Base-by-base conservation (phyloP, 768 basidiomycete species). In the Tephrocybe sp. region DNA sequence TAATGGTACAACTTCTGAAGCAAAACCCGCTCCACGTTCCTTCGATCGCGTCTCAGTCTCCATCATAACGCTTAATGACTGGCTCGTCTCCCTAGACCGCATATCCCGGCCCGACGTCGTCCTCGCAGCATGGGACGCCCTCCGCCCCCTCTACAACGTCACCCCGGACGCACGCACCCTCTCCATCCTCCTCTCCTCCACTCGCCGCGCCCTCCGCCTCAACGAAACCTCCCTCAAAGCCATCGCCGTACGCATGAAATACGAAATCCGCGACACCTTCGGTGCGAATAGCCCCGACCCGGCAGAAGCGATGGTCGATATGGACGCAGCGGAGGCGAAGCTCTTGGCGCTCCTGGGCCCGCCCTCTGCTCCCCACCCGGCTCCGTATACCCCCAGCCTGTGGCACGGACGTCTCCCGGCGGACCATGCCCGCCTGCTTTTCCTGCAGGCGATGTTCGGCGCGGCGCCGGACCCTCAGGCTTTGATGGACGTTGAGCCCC, bases 61-160 rank as follows among this genome's bases (percentile, higher is more conserved):
- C 22, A 44, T 49, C 32, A 55, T 59, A 39, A 58, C 62, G 10
- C 52, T 66, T 39, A 79, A 78, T 56, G 62, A 68, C 16, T 75
- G 83, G 58, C 70, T 84, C 63, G 62, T 65, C 10, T 56, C 76
- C 0, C 71, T 91, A 36, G 71, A 72, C 20, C 72, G 72, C 17
- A 72, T 73, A 16, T 68, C 73, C 26, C 78, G 87, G 3, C 85
- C 85, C 0, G 86, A 88, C 56, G 68, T 77, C 6, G 75, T 85
- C 3, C 84, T 88, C 62, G 68, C 68, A 38, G 59, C 91, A 1
- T 92, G 87, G 85, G 82, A 85, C n/a, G 66, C 81, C 20, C 79
- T 89, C 67, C 69, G 69, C 3, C 59, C 65, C 0, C 63, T 91
- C 3, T 93, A 87, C 62, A 74, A 71, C 4, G 69, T 84, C 0